phyloP scores from a whole-genome alignment of 495 filamentous ascomycete genomes.

The Trichoderma erinaceum region DNA sequence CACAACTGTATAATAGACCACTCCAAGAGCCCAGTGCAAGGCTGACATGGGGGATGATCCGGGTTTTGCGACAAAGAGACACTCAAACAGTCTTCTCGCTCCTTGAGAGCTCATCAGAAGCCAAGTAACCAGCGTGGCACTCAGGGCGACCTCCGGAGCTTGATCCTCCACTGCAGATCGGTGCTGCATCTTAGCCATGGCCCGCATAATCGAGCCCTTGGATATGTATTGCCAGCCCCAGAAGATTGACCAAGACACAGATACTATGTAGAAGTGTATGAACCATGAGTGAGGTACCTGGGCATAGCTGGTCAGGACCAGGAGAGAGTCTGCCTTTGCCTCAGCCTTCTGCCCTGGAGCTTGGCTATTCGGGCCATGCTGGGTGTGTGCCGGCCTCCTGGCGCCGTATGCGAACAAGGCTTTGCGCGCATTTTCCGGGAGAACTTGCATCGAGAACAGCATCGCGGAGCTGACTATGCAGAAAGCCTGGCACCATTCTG shows the following conservation, averaged over 20 bases:
- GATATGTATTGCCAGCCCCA: conserved; percentile 65
- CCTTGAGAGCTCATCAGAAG: conserved; percentile 68
- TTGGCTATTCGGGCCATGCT: conserved; percentile 9
- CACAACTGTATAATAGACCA: conserved; percentile 67
- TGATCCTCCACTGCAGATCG: conserved; percentile 22
- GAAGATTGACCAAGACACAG: conserved; percentile 62
- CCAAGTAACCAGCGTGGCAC: conserved; percentile 65
- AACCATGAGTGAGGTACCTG: conserved; percentile 85
- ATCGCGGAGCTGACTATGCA: conserved; percentile 36
- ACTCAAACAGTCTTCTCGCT: conserved; percentile 68
- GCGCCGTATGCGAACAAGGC: conserved; percentile 48
- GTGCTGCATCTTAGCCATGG: conserved; percentile 34
- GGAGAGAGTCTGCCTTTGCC: conserved; percentile 21
- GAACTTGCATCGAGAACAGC: conserved; percentile 32
- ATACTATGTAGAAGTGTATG: conserved; percentile 75
- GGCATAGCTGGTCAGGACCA: conserved; percentile 26
- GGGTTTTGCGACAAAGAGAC: conserved; percentile 52
- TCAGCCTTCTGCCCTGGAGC: conserved; percentile 6
- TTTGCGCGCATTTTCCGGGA: conserved; percentile 33
- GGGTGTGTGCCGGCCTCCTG: conserved; percentile 18
- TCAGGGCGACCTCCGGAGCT: conserved; percentile 44
- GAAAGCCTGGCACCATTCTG: conserved; percentile 41
- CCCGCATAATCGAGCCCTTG: conserved; percentile 46
- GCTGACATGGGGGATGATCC: conserved; percentile 72
- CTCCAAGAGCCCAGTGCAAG: conserved; percentile 71